phyloP scores from a whole-genome alignment of 73 alveolate species.

The Tetrahymena thermophila region DNA sequence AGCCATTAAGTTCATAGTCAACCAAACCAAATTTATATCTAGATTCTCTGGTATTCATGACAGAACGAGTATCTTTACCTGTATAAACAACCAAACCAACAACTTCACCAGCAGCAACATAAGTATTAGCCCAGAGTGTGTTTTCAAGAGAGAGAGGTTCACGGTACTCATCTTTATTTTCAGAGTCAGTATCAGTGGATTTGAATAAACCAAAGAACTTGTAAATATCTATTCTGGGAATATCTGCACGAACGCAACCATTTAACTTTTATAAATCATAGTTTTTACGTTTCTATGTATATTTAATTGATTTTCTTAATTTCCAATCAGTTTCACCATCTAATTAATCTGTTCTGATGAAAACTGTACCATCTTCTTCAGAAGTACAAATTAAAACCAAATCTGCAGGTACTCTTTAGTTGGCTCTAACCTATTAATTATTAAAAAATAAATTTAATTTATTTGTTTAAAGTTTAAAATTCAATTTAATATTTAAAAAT shows the following conservation, averaged over 20 bases:
- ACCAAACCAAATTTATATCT: constrained; percentile 74
- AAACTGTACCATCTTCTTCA: constrained; percentile 69
- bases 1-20: constrained; percentile 69
- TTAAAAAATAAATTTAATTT: constrained; percentile 1
- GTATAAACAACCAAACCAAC: constrained; percentile 78
- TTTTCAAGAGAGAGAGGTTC: constrained; percentile 88
- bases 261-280: constrained; percentile 21
- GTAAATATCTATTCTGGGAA: constrained; percentile 66
- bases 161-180: constrained; percentile 47
- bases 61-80: constrained; percentile 81
- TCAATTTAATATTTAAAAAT: too few relatives aligned
- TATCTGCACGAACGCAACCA: constrained; percentile 61
- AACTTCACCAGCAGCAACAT: constrained; percentile 72
- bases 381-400: constrained; percentile 78
- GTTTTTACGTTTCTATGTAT: constrained; percentile 56
- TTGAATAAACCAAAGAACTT: constrained; percentile 66
- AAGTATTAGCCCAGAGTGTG: constrained; percentile 94
- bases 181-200: constrained; percentile 29
- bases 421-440: constrained; percentile 27
- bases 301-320: constrained; percentile 69
- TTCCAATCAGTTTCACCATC: constrained; percentile 97
- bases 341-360: constrained; percentile 75
- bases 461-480: background rate
- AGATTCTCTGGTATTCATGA: constrained; percentile 75
- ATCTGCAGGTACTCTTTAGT: constrained; percentile 93